phyloP scores from a whole-genome alignment of 495 filamentous ascomycete genomes.

The Talaromyces thailandensis region DNA sequence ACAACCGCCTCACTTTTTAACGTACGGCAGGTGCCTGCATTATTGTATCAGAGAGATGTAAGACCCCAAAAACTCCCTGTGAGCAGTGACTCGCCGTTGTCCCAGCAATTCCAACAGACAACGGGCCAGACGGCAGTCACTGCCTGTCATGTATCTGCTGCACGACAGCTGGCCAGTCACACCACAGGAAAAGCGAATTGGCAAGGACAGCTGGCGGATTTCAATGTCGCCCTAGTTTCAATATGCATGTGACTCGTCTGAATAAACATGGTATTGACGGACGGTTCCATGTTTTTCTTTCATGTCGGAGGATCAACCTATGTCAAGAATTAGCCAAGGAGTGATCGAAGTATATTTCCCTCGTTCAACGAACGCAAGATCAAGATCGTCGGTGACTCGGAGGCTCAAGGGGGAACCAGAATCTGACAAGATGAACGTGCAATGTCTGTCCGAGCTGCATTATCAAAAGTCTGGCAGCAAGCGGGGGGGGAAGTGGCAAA shows the following conservation, averaged over 20 bases:
- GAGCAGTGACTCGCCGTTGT: background rate
- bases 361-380: background rate
- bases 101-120: background rate
- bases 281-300: background rate
- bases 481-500: background rate
- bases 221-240: background rate
- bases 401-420: background rate
- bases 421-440: background rate
- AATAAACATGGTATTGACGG: background rate
- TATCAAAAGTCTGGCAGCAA: background rate
- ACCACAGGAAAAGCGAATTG: background rate
- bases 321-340: background rate
- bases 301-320: background rate
- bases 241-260: background rate
- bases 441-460: background rate
- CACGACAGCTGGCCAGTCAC: background rate
- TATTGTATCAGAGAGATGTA: background rate
- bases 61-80: background rate
- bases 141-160: background rate
- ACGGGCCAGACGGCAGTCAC: background rate
- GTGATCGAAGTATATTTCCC: background rate
- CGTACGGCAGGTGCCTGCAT: background rate
- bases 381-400: background rate
- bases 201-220: background rate
- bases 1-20: conserved; percentile 2